Evolutionary conservation across 345 rosid species (phyloP), one percentile per base, ranked within the genome.

Genomic region (Eucalyptus marginata): DNA sequence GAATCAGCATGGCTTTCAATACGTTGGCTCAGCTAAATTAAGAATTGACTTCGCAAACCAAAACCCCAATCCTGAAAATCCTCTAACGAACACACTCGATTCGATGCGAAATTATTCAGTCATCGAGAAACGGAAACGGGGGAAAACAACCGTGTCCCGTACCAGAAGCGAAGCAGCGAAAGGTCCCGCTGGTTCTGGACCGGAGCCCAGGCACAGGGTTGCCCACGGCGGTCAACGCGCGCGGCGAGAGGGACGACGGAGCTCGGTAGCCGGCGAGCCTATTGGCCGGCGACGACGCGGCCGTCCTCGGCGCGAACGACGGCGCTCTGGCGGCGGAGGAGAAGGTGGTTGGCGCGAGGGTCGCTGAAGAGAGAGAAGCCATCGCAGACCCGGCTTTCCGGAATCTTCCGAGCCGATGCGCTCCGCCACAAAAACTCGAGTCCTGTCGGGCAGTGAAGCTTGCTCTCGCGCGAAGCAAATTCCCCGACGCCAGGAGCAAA

Each of bases 121-220:
- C 44, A 20, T 43, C 51, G 36, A 86, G 20, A 29, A 25, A n/a
- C 8, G 84, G 87, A 29, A 46, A 49, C 44, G 24, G 40, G 13
- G 43, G 10, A 40, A 40, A 71, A 54, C 16, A 7, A 25, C 54
- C 33, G 59, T 1, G 54, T 62, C 87, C 88, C 52, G 0, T 89
- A 91, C 93, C 93, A 13, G 93, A 89, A 91, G 93, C 88, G 89
- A 90, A 91, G 90, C 94, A 93, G 80, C 92, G 94, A 49, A 93
- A 83, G 91, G 90, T 40, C 44, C 89, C 84, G 29, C 31, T 49
- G 49, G 86, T 54, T 24, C 81, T 83, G 58, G 91, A 81, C 54
- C 89, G 58, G 50, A 86, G 29, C 20, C 36, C 88, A 40, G 83
- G 46, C 33, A 66, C 51, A 8, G 49, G 79, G n/a, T 29, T 56